These are phyloP conservation scores for Penicillium waksmanii DNA, from an alignment of 495 filamentous ascomycete genomes.

Conservation along the genomic window DNA sequence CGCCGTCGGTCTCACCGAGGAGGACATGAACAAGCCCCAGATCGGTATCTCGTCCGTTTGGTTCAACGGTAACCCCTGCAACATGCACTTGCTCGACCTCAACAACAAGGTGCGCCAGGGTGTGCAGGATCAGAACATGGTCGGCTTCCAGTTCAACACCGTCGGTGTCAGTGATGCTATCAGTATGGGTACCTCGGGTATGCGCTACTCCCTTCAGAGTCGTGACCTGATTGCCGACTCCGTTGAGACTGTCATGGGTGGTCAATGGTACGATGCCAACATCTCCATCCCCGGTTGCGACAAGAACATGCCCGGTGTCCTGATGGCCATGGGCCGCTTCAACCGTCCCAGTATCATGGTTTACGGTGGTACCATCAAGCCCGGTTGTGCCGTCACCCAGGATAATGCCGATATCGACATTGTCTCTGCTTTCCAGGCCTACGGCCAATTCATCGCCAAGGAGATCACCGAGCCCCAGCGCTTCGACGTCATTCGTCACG, in stretches of 20 bases:
- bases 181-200: conserved; percentile 66
- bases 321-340: conserved; percentile 96
- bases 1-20: conserved; percentile 81
- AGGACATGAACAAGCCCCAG: conserved; percentile 91
- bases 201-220: conserved; percentile 94
- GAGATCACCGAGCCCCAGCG: conserved; percentile 89
- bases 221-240: conserved; percentile 96
- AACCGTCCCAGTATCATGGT: conserved; percentile 96
- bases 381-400: conserved; percentile 75
- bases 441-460: conserved; percentile 90
- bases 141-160: conserved; percentile 96
- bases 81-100: conserved; percentile 95
- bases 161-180: conserved; percentile 81
- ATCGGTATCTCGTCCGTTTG: conserved; percentile 92
- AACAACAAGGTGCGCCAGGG: conserved; percentile 82
- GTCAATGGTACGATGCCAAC: conserved; percentile 99
- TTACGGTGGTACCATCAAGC: conserved; percentile 93
- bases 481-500: conserved; percentile 92
- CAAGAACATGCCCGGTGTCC: conserved; percentile 99
- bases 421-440: conserved; percentile 96
- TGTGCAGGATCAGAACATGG: conserved; percentile 76
- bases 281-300: conserved; percentile 98
- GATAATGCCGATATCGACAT: conserved; percentile 85
- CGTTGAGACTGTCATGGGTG: conserved; percentile 98
- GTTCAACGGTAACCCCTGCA: conserved; percentile 95